Percentiles rank a stretch among this genome's conserved stretches.
Conservation (phyloP, 371 early-diverging fungal genomes). For the Mucor piriformis region DNA sequence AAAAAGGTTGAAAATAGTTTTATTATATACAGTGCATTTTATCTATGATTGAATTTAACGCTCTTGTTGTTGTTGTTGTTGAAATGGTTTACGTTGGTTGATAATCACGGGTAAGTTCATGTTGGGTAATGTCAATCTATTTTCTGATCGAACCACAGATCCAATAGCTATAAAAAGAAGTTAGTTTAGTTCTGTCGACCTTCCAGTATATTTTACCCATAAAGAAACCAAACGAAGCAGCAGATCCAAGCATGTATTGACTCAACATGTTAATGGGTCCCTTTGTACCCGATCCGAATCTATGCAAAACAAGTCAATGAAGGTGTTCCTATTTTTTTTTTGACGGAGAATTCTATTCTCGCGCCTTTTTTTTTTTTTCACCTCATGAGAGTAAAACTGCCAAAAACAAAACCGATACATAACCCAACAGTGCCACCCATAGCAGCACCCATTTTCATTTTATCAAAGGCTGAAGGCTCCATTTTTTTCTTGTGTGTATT, state of each 20-base stretch:
- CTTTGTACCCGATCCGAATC: constrained; percentile 49
- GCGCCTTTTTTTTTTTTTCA: constrained; percentile 26
- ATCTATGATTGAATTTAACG: neutral
- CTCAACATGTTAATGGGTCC: constrained; percentile 50
- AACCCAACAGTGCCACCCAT: constrained; percentile 88
- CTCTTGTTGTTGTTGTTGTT: constrained; percentile 4
- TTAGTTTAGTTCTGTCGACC: neutral
- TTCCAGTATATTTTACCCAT: constrained; percentile 42
- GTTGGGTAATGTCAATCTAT: constrained; percentile 15
- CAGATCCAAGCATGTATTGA: constrained; percentile 57
- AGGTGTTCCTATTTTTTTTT: too few relatives aligned
- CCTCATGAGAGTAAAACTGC: constrained; percentile 70
- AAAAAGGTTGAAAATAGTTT: neutral
- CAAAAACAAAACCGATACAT: constrained; percentile 83
- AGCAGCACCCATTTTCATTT: constrained; percentile 79
- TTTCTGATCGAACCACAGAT: constrained; percentile 76
- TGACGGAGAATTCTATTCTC: neutral
- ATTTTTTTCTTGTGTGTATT: constrained; percentile 27
- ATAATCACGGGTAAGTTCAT: constrained; percentile 19
- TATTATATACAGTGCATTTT: neutral
- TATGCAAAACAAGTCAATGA: constrained; percentile 6
- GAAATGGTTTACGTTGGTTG: neutral
- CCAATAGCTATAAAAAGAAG: constrained; percentile 72
- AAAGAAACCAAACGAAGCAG: constrained; percentile 60
- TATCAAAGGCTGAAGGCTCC: constrained; percentile 70